phyloP scores from a whole-genome alignment of 2,329 filamentous ascomycete species.

The Drechmeria coniospora region DNA sequence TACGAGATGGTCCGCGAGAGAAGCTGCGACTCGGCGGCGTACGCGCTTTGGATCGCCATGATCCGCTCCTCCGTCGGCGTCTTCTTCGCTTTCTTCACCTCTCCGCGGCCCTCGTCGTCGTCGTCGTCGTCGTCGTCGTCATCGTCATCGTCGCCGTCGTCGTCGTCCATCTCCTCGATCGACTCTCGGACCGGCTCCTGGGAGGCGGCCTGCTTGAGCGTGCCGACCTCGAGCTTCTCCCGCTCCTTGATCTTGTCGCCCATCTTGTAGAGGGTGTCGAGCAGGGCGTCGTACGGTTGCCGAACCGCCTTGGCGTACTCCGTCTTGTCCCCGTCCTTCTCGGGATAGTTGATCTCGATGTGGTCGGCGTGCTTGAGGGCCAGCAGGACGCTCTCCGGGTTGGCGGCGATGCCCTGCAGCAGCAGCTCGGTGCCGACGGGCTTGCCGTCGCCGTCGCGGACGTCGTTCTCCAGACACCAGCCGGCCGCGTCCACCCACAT shows the following conservation, averaged over 20 bases:
- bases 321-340: constrained; percentile 63
- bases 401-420: constrained; percentile 67
- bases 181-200: constrained; percentile 21
- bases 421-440: constrained; percentile 59
- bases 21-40: constrained; percentile 55
- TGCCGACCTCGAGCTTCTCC: constrained; percentile 41
- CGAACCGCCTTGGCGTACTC: constrained; percentile 66
- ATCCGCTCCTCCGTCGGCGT: constrained; percentile 52
- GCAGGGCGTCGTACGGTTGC: constrained; percentile 66
- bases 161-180: constrained; percentile 32
- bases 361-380: constrained; percentile 82
- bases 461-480: constrained; percentile 71
- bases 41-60: constrained; percentile 46
- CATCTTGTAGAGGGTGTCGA: constrained; percentile 79
- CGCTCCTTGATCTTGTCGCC: constrained; percentile 56
- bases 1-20: constrained; percentile 79
- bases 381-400: constrained; percentile 83
- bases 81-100: constrained; percentile 22
- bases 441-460: constrained; percentile 44
- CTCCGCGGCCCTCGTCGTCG: constrained; percentile 28
- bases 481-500: constrained; percentile 92
- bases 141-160: constrained; percentile 28
- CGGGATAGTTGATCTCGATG: constrained; percentile 62
- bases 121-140: constrained; percentile 34
- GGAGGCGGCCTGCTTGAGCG: constrained; percentile 36